These are phyloP conservation scores for Diaporthe batatas DNA, from an alignment of 2,329 filamentous ascomycete genomes.

Conservation along the genomic window DNA sequence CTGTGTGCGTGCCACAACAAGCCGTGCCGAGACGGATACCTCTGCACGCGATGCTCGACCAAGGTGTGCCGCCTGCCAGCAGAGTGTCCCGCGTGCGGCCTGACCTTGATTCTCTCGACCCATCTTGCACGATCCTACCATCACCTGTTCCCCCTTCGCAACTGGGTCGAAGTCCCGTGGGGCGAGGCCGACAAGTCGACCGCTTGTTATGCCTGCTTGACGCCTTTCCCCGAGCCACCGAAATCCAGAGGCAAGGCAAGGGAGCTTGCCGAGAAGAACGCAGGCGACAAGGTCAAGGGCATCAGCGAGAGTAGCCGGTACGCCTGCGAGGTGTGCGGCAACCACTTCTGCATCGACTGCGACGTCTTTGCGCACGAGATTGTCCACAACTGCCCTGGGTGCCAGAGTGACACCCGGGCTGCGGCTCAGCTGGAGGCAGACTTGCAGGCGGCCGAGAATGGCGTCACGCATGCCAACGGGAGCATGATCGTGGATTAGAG, in stretches of 20 bases:
- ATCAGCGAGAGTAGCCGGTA: conserved; percentile 91
- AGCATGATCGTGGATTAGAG: conserved; percentile 60
- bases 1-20: conserved; percentile 93
- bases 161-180: conserved; percentile 94
- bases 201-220: conserved; percentile 84
- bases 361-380: conserved; percentile 96
- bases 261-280: conserved; percentile 41
- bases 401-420: conserved; percentile 68
- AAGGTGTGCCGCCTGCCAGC: conserved; percentile 93
- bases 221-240: conserved; percentile 73
- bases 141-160: conserved; percentile 89
- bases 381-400: conserved; percentile 95
- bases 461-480: conserved; percentile 51
- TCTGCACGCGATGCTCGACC: conserved; percentile 87
- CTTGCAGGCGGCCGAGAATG: conserved; percentile 29
- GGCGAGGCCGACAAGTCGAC: conserved; percentile 70
- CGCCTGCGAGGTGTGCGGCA: conserved; percentile 85
- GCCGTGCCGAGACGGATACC: conserved; percentile 85
- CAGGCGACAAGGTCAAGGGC: conserved; percentile 61
- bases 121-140: conserved; percentile 94
- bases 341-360: conserved; percentile 98
- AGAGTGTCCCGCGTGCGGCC: conserved; percentile 90
- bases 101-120: conserved; percentile 94
- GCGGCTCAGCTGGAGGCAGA: conserved; percentile 39
- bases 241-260: conserved; percentile 43